Conservation (phyloP, 805 yeast species). For the Metschnikowia santaceciliae region DNA sequence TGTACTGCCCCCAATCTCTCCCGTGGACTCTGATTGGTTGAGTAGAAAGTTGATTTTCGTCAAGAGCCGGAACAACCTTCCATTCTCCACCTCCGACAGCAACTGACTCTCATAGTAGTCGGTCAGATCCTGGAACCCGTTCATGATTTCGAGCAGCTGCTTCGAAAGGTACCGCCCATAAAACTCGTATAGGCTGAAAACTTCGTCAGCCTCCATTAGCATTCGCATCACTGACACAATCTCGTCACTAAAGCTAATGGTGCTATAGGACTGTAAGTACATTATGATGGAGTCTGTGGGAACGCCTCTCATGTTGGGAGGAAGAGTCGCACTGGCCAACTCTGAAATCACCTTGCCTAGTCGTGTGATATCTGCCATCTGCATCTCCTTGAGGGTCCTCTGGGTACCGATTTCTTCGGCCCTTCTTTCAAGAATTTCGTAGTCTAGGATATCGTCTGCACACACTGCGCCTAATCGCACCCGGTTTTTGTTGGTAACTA, state of each 20-base stretch:
- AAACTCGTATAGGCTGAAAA: slow-evolving; percentile 23
- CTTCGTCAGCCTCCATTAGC: slow-evolving; percentile 16
- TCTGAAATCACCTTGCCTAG: slow-evolving; percentile 61
- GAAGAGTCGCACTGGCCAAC: slow-evolving; percentile 42
- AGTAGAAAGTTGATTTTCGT: slow-evolving; percentile 75
- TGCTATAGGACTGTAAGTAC: slow-evolving; percentile 14
- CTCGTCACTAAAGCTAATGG: slow-evolving; percentile 34
- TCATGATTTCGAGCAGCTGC: slow-evolving; percentile 43
- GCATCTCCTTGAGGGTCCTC: slow-evolving; percentile 27
- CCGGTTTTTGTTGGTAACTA: slow-evolving; percentile 69
- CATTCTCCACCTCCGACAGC: slow-evolving; percentile 79
- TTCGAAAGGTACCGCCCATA: slow-evolving; percentile 21
- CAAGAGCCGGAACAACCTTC: slow-evolving; percentile 75
- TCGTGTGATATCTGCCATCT: slow-evolving; percentile 51
- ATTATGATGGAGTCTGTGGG: slow-evolving; percentile 12
- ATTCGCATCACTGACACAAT: slow-evolving; percentile 35
- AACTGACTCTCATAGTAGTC: slow-evolving; percentile 63
- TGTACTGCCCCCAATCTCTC: slow-evolving; percentile 62
- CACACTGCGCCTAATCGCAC: slow-evolving; percentile 71
- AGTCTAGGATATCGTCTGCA: slow-evolving; percentile 59
- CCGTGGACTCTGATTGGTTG: slow-evolving; percentile 64
- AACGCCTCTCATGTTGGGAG: slow-evolving; percentile 22
- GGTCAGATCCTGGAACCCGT: slow-evolving; percentile 47
- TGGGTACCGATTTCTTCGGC: slow-evolving; percentile 10
- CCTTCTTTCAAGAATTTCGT: slow-evolving; percentile 27